Evolutionary conservation across 208 protist species (phyloP).

Genomic region (Wallacemonas collosoma): DNA sequence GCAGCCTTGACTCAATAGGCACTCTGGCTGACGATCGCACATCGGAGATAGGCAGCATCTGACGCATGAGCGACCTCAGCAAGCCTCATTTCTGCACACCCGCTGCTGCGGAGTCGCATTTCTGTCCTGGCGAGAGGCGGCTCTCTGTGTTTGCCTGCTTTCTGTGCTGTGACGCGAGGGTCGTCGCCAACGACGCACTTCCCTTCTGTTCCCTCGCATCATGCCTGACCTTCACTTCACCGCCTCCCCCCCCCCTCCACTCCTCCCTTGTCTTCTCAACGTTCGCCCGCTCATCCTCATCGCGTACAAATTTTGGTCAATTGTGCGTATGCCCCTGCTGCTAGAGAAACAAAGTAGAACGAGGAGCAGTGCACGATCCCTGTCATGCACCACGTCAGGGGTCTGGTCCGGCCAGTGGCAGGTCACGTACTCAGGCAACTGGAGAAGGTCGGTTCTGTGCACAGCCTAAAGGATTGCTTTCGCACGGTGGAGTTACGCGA

Average conservation of each 20-base stretch:
- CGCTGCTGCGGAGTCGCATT: too few species aligned
- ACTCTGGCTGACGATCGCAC: too few species aligned
- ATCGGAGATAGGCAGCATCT: too few species aligned
- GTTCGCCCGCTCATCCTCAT: not conserved
- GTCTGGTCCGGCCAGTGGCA: constrained; percentile 43
- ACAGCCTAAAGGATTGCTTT: constrained; percentile 10
- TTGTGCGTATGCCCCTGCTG: not conserved
- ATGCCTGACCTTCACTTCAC: not conserved
- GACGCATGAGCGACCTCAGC: too few species aligned
- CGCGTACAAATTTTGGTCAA: not conserved
- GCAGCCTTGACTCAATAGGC: too few species aligned
- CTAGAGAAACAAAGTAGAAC: too few species aligned
- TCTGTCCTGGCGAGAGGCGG: too few species aligned
- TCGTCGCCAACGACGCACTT: not conserved
- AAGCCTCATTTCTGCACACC: too few species aligned
- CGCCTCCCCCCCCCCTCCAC: not conserved
- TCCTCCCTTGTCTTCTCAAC: not conserved
- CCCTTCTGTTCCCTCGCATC: not conserved
- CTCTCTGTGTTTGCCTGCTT: too few species aligned
- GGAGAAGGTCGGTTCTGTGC: not conserved
- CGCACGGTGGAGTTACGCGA: not conserved
- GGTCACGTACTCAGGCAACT: constrained; percentile 18
- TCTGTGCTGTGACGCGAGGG: not conserved
- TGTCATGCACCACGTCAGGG: constrained; percentile 63
- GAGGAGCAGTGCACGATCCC: not conserved